phyloP scores from a whole-genome alignment of 2,329 filamentous ascomycete genomes.

The Thielaviopsis ethacetica region DNA sequence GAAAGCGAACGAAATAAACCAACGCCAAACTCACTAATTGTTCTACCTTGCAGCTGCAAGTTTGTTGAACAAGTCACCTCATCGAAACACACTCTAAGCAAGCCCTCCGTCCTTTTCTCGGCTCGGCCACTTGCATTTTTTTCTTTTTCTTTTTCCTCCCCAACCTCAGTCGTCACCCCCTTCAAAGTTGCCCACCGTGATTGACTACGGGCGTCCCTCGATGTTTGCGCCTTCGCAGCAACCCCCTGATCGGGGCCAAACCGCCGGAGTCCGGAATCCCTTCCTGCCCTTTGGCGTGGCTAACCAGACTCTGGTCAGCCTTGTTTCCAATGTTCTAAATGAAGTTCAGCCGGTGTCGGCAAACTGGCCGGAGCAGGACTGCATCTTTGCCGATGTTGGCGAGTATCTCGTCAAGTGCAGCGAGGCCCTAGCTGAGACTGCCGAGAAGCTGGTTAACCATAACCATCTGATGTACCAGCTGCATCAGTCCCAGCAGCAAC shows the following conservation, averaged over 20 bases:
- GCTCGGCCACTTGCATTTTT: not conserved
- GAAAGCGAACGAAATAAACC: no score
- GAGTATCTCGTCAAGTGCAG: constrained; percentile 10
- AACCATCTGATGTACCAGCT: constrained; percentile 6
- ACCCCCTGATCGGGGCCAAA: constrained; percentile 4
- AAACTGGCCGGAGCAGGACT: constrained; percentile 7
- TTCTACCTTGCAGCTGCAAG: no score
- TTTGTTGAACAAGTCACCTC: no score
- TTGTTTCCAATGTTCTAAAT: constrained; percentile 4
- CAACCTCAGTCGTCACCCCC: not conserved
- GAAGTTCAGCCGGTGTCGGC: constrained; percentile 5
- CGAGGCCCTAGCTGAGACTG: constrained; percentile 7
- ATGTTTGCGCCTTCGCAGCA: constrained; percentile 9
- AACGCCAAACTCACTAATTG: no score
- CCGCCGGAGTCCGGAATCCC: constrained; percentile 4
- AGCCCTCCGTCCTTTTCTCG: no score
- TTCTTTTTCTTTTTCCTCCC: no score
- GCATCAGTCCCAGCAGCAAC: constrained; percentile 8
- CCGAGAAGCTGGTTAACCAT: constrained; percentile 5
- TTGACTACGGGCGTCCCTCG: constrained; percentile 6
- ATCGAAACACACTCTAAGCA: no score
- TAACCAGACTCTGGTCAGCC: not conserved
- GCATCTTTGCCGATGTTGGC: constrained; percentile 8
- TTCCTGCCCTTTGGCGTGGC: constrained; percentile 4
- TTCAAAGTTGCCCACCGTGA: constrained; percentile 6